These are phyloP conservation scores for Mycena alexandri DNA, from an alignment of 768 basidiomycete species.

Conservation along the genomic window DNA sequence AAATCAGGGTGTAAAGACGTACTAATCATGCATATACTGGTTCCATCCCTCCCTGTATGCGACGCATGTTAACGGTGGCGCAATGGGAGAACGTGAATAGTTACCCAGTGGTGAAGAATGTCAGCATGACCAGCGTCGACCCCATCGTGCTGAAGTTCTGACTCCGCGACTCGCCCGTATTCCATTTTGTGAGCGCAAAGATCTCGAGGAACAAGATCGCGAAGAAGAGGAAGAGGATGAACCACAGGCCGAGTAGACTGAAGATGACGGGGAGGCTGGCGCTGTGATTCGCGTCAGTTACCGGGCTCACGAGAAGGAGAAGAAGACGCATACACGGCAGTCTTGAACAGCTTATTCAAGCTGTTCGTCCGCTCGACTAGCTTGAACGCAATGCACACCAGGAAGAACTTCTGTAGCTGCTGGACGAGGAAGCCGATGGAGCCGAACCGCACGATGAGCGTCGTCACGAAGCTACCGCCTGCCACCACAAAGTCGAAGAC, in stretches of 20 bases:
- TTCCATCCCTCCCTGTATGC: conserved; percentile 91
- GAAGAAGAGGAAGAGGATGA: conserved; percentile 92
- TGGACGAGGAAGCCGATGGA: conserved; percentile 63
- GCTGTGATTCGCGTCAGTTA: conserved; percentile 53
- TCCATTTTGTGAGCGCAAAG: conserved; percentile 92
- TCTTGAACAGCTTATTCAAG: conserved; percentile 97
- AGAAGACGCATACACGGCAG: conserved; percentile 78
- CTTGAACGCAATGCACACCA: conserved; percentile 94
- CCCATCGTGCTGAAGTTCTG: conserved; percentile 87
- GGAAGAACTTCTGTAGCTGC: conserved; percentile 90
- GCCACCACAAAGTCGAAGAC: conserved; percentile 89
- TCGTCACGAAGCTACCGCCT: conserved; percentile 86
- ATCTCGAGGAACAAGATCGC: conserved; percentile 90
- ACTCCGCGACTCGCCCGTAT: conserved; percentile 71
- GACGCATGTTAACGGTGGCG: neutral
- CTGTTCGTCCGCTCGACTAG: conserved; percentile 89
- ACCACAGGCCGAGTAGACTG: conserved; percentile 88
- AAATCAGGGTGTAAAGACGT: conserved; percentile 44
- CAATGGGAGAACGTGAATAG: conserved; percentile 40
- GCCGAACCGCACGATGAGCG: conserved; percentile 74
- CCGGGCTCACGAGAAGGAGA: neutral
- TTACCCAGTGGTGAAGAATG: conserved; percentile 94
- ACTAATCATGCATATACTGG: conserved; percentile 98
- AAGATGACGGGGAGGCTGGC: conserved; percentile 89
- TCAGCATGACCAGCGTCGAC: conserved; percentile 87